Base-by-base conservation (phyloP, 805 yeast genomes). In the Candida anglica region DNA sequence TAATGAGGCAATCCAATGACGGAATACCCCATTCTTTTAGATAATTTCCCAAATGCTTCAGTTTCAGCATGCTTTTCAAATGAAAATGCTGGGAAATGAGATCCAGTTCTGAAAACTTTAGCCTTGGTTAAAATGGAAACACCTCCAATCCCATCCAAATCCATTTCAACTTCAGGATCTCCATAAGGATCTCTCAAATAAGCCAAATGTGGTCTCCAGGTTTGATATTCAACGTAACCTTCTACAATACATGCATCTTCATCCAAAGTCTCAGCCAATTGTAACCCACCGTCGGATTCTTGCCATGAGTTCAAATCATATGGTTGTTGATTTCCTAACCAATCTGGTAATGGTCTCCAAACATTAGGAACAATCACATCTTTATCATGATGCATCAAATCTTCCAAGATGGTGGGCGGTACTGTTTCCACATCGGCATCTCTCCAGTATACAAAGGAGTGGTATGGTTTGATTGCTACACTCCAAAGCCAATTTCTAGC, bases 191-290 rank as follows among this genome's bases (percentile, higher is more conserved):
- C 97, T 47, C 98, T 72, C 56, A 91, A 71, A 53, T 93, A 91
- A 0, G 98, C 98, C 45, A 91, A 69, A 62, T 91, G 98, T 2
- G 96, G 95, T 60, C 98, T 75, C 97, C 98, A 91, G 2, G 98
- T 91, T 27, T 95, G 95, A 58, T 87, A 93, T 63, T 91, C 98
- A 16, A 87, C 94, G 57, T 88, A 88, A 11, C 98, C 98, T 63
- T 91, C 98, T 10, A 91, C 98, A 38, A 91, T 89, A 36, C 91
- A 95, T 1, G 95, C 95, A 61, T 91, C 96, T 58, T 89, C 98
- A 52, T 83, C 91, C 37, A 91, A 67, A 3, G 67, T 56, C 26
- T 78, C 78, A 19, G 96, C 96, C 44, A 84, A 57, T 52, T 80
- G 85, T 36, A 82, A 56, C 1, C 89, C 94, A 39, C 88, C 93